phyloP scores from a whole-genome alignment of 2,329 filamentous ascomycete species.

The Verticillium tricorpus region DNA sequence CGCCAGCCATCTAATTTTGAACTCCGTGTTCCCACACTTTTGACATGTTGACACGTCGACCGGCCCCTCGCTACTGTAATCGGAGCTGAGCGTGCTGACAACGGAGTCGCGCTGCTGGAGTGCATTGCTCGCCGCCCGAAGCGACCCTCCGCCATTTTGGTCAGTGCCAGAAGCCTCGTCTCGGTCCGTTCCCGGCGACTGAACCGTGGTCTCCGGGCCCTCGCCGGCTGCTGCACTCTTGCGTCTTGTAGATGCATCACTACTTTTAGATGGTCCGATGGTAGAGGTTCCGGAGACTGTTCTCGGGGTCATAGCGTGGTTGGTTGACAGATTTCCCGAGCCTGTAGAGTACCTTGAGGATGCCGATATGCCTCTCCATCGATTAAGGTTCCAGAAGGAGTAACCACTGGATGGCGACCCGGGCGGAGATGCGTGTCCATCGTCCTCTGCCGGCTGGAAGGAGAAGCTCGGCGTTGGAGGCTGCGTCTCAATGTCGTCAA shows the following conservation, averaged over 20 bases:
- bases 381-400: slow-evolving; percentile 54
- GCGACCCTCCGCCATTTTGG: background rate
- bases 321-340: background rate
- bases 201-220: slow-evolving; percentile 20
- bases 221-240: background rate
- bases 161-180: background rate
- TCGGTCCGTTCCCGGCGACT: slow-evolving; percentile 9
- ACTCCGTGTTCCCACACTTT: slow-evolving; percentile 57
- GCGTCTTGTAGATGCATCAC: background rate
- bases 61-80: slow-evolving; percentile 27
- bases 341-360: background rate
- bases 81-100: slow-evolving; percentile 53
- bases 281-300: background rate
- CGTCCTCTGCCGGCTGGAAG: slow-evolving; percentile 37
- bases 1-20: slow-evolving; percentile 53
- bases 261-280: background rate
- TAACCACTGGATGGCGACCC: slow-evolving; percentile 36
- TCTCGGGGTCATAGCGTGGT: background rate
- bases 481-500: slow-evolving; percentile 20
- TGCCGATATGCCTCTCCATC: slow-evolving; percentile 42
- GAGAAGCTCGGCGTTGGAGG: slow-evolving; percentile 55
- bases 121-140: background rate
- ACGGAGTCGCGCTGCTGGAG: slow-evolving; percentile 33
- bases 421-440: slow-evolving; percentile 29
- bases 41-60: slow-evolving; percentile 48